A percentile compares a stretch with the other conserved stretches of the same genome.
These are phyloP conservation scores for Colletotrichum falcatum DNA, from an alignment of 2,329 filamentous ascomycete genomes.

Conservation along the genomic window DNA sequence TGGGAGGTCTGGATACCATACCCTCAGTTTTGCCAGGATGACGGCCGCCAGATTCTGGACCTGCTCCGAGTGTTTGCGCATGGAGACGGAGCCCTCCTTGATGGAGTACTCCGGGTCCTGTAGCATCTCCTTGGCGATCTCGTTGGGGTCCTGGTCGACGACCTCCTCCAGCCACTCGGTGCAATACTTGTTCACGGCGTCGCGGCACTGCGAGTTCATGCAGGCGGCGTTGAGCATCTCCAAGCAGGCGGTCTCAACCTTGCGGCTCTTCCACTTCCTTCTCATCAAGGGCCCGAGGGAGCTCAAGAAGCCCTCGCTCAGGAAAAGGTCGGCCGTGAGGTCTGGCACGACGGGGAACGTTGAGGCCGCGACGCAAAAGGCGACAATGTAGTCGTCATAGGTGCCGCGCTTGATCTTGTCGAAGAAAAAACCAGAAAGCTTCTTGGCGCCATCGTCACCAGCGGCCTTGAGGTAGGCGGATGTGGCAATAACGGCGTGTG, in stretches of 20 bases:
- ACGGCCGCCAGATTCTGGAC: slow-evolving; percentile 78
- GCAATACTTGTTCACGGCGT: slow-evolving; percentile 87
- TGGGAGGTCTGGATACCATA: slow-evolving; percentile 53
- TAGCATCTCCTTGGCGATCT: slow-evolving; percentile 61
- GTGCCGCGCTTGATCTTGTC: slow-evolving; percentile 78
- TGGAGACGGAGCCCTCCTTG: slow-evolving; percentile 68
- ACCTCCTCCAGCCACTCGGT: slow-evolving; percentile 88
- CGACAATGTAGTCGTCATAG: slow-evolving; percentile 89
- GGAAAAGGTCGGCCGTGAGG: slow-evolving; percentile 81
- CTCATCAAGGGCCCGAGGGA: slow-evolving; percentile 82
- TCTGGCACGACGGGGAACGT: slow-evolving; percentile 88
- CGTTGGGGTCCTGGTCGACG: slow-evolving; percentile 77
- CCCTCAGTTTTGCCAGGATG: slow-evolving; percentile 78
- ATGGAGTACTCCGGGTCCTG: slow-evolving; percentile 69
- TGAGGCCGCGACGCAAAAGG: slow-evolving; percentile 90
- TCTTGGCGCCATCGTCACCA: slow-evolving; percentile 75
- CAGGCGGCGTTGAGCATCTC: slow-evolving; percentile 94
- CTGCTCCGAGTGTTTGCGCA: slow-evolving; percentile 70
- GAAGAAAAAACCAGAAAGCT: slow-evolving; percentile 81
- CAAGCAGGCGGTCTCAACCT: slow-evolving; percentile 87
- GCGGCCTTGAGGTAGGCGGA: slow-evolving; percentile 87
- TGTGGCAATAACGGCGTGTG: slow-evolving; percentile 83
- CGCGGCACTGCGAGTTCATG: slow-evolving; percentile 84
- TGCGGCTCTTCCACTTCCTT: slow-evolving; percentile 84
- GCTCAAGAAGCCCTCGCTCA: slow-evolving; percentile 87